These are phyloP conservation scores for Hippophae rhamnoides DNA, from an alignment of 306 rosid genomes.

Conservation along the genomic window DNA sequence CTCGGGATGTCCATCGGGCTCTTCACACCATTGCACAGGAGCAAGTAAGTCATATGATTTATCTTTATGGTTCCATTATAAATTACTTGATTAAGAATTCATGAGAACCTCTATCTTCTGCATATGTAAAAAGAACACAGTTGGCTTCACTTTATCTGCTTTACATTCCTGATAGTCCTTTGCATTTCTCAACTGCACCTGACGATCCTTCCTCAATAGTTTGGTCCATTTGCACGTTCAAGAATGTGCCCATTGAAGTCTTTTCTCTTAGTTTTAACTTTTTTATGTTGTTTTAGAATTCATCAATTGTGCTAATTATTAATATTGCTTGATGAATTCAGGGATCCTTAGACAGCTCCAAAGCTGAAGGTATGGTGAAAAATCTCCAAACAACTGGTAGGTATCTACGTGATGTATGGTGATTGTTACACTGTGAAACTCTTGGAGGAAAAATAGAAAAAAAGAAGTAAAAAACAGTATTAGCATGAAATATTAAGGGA, in stretches of 20 bases:
- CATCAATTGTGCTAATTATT: background rate
- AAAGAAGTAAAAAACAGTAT: background rate
- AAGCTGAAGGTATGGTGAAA: constrained; percentile 70
- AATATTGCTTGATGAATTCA: constrained; percentile 22
- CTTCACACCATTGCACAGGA: constrained; percentile 67
- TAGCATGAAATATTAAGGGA: background rate
- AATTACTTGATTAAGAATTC: too few species aligned
- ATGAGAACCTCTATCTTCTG: too few species aligned
- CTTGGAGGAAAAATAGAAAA: background rate
- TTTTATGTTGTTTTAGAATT: constrained; percentile 1
- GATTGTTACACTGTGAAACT: constrained; percentile 12
- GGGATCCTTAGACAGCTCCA: constrained; percentile 62
- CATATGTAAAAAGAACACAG: too few species aligned
- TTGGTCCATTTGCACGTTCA: too few species aligned
- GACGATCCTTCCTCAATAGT: too few species aligned
- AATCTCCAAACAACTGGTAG: constrained; percentile 70
- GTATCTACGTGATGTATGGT: constrained; percentile 92
- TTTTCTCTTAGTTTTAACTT: background rate
- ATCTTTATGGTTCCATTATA: background rate
- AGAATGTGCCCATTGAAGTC: background rate
- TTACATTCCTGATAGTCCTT: too few species aligned
- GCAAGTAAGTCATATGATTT: constrained; percentile 32
- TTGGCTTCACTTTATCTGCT: too few species aligned
- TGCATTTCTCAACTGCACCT: too few species aligned
- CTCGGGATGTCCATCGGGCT: constrained; percentile 78